Evolutionary conservation across 495 filamentous ascomycete genomes (phyloP), one percentile per base, ranked within the genome.

Genomic region (Xylaria nigripes): DNA sequence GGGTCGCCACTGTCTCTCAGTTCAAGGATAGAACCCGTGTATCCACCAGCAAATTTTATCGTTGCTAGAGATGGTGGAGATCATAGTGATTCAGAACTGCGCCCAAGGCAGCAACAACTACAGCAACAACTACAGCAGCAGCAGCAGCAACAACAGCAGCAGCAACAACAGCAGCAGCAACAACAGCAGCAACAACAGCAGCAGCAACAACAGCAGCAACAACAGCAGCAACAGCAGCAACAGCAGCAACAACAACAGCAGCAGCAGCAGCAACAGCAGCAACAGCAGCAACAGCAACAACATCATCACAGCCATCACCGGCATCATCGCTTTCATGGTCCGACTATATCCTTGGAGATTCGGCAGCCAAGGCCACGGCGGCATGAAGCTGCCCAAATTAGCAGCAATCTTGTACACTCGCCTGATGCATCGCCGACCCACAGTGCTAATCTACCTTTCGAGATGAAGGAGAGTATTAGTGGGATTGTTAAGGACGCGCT

Each of bases 391-490:
- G 38, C 45, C 6, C 57, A 64, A n/a, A 60, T 66, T 42, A 61
- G 50, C 48, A 64, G 46, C 23, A 59, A 61, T 48, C 46, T 70
- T 15, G 58, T 74, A 23, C 68, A 77, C 32, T 80, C 82, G 6
- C 64, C 70, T 15, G 77, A 86, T 19, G 70, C 71, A 1, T 83
- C 83, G 9, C 81, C 85, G 10, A 69, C 69, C 6, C 78, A 19
- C 18, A 40, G 81, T 24, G 50, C 72, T 12, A 70, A 72, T 1
- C 74, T 89, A 50, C 83, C 89, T 0, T 74, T 82, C 16, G 80
- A 84, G 41, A 81, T 86, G 51, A 96, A 96, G 64, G 76, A 87
- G 45, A 87, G 81, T 54, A 84, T 96, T 44, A 89, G 86, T 63
- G 82, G 79, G 52, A 86, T 95, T 71, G 90, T 96, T 45, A 82